Conservation (phyloP, 2,329 filamentous ascomycete species). For the Venturiaceae sp. region DNA sequence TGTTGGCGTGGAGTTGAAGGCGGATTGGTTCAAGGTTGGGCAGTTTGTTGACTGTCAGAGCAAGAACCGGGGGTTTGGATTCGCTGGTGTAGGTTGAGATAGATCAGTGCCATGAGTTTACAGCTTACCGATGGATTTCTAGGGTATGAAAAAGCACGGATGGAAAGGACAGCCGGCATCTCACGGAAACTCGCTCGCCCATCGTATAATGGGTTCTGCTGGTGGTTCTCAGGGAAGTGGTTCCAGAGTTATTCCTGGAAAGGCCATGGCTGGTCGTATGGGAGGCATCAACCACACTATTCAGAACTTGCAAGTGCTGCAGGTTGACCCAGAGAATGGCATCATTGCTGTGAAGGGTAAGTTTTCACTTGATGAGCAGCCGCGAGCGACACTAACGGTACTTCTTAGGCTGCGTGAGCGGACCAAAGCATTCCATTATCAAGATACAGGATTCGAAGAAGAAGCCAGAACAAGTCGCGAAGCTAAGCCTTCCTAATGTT, state of each 20-base stretch:
- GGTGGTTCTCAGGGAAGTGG: conserved; percentile 87
- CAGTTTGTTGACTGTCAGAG: conserved; percentile 83
- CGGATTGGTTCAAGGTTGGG: conserved; percentile 86
- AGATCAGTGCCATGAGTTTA: not conserved
- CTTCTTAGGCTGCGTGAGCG: conserved; percentile 57
- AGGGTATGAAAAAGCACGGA: conserved; percentile 91
- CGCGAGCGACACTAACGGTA: not conserved
- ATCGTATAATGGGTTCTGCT: conserved; percentile 82
- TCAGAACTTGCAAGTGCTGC: conserved; percentile 83
- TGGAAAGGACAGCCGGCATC: conserved; percentile 82
- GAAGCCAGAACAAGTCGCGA: conserved; percentile 53
- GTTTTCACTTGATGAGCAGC: conserved; percentile 12
- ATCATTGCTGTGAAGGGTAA: conserved; percentile 78
- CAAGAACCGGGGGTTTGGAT: conserved; percentile 79
- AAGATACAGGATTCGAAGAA: conserved; percentile 85
- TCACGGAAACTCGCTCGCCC: conserved; percentile 92
- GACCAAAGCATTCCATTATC: conserved; percentile 78
- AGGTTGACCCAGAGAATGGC: conserved; percentile 78
- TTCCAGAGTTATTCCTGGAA: conserved; percentile 85
- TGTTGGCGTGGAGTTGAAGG: conserved; percentile 65
- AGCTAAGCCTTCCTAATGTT: conserved; percentile 1
- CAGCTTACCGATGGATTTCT: not conserved
- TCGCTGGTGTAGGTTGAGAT: conserved; percentile 55
- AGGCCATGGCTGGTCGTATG: conserved; percentile 98
- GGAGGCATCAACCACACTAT: conserved; percentile 79